Base-by-base conservation (phyloP, 768 basidiomycete genomes). In the Tremella mesenterica region DNA sequence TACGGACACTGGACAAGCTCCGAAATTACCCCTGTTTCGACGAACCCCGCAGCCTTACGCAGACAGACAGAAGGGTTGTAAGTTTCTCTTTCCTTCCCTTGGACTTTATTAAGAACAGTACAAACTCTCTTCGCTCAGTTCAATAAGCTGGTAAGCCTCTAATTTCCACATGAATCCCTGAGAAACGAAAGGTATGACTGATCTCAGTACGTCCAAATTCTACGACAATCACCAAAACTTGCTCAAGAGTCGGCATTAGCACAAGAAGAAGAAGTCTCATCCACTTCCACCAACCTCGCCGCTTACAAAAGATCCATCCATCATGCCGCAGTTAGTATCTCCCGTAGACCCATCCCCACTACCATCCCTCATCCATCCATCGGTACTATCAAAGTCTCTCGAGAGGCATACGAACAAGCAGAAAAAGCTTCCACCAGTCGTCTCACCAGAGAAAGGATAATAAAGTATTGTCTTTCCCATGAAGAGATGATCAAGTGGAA, bases 401-500 rank as follows among this genome's bases (percentile, higher is more conserved):
- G 61, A 12, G 49, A 44, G 44, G 56, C 63, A 6, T 6, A 43
- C 2, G 58, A 63, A 27, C 36, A 44, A 14, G 36, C 46, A 0
- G 69, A 66, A n/a, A 70, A 71, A 38, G 67, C 58, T 14, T 63
- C 62, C 51, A 56, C 65, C 16, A 58, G 58, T 1, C 43, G 59
- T 12, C 31, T 74, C n/a, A 67, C 71, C 9, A 28, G 56, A 18
- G 39, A 55, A 3, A 53, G 49, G 25, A 75, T 93, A 29, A 75
- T 82, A 52, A 76, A 80, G 5, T 77, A 85, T 41, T 59, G 86
- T 50, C 77, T 88, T 57, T 75, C 84, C 2, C 57, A 74, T 16
- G 78, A 80, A 0, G 79, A 82, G 23, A 75, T 90, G 71, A 59
- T 75, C 34, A 76, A 73, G 16, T 91, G 83, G 81, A 82, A 83